A percentile compares a stretch with the other conserved stretches of the same genome.
Evolutionary conservation across 2,329 filamentous ascomycete species (phyloP).

Genomic region (Xylariaceae sp.): DNA sequence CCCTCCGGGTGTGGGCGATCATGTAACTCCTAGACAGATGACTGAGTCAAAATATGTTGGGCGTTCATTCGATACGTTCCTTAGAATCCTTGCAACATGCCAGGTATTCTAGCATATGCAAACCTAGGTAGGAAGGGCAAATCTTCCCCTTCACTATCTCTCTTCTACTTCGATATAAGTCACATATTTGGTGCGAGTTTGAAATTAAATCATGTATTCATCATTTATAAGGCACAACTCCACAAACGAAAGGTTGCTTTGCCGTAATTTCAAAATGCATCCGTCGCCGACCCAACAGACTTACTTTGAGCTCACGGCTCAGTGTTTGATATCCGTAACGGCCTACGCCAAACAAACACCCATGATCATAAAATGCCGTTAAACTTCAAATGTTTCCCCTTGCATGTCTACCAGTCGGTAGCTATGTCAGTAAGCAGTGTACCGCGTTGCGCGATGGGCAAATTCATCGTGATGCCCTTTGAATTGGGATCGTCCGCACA

Average conservation of each 20-base stretch:
- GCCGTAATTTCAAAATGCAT: conserved; percentile 5
- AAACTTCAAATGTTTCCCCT: not conserved
- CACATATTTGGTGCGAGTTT: not conserved
- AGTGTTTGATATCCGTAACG: conserved; percentile 1
- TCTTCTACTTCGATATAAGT: not conserved
- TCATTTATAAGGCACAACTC: not conserved
- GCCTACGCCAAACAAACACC: not conserved
- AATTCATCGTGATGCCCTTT: not conserved
- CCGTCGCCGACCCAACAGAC: not conserved
- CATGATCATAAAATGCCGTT: not conserved
- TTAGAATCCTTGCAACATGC: no score
- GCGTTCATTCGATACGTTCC: no score
- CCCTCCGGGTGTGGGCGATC: no score
- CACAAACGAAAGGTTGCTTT: not conserved
- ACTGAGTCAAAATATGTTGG: no score
- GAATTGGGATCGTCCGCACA: not conserved
- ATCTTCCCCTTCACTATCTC: no score
- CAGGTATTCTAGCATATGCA: no score
- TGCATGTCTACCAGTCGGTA: not conserved
- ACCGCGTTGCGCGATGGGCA: not conserved
- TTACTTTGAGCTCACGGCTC: not conserved
- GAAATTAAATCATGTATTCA: not conserved
- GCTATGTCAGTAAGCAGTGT: not conserved
- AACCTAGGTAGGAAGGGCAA: no score
- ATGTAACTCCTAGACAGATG: no score